Evolutionary conservation across 2,329 filamentous ascomycete genomes (phyloP), one percentile per base, ranked within the genome.

Genomic region (Colletotrichum euphorbiae): DNA sequence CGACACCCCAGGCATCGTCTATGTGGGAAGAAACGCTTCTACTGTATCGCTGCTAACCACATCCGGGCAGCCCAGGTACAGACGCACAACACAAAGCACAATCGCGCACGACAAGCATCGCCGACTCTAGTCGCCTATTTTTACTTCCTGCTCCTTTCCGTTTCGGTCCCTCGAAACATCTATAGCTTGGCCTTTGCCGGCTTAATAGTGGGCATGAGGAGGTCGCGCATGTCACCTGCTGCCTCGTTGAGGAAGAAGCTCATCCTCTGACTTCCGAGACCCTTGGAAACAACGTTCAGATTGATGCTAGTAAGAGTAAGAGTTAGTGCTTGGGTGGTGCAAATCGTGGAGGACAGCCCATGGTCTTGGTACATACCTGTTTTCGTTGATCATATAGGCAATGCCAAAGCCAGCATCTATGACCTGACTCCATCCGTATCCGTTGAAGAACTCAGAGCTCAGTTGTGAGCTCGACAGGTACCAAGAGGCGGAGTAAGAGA

Each of bases 301-400:
- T 98, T 96, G 71, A 99, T 87, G 80, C 93, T 97, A 63, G 33
- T 28, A 15, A 56, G 52, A 15, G 19, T 36, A 48, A 33, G 11
- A 17, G 43, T 28, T 8, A 28, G 28, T 28, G 28, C 28, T 28
- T 28, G 28, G 6, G 28, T 28, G 28, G 28, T 28, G 28, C 28
- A 28, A 8, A 28, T 28, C 7, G 28, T 28, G 7, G 28, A 8
- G 6, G 1, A 28, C 28, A 28, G 28, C 6, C 28, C 28, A 4
- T 28, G 7, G 28, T 28, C 7, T 28, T n/a, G 17, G 12, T 12
- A 15, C n/a, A 60, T 77, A 93, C 91, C 89, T 94, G 81, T 98
- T 97, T 86, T 98, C 95, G 78, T 99, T 99, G 80, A 99, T 98
- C 96, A 99, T 99, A 80, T 99, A 99, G 43, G 96, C 96, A 77